Base-by-base conservation (phyloP, 768 basidiomycete genomes). In the Trametes cubensis region DNA sequence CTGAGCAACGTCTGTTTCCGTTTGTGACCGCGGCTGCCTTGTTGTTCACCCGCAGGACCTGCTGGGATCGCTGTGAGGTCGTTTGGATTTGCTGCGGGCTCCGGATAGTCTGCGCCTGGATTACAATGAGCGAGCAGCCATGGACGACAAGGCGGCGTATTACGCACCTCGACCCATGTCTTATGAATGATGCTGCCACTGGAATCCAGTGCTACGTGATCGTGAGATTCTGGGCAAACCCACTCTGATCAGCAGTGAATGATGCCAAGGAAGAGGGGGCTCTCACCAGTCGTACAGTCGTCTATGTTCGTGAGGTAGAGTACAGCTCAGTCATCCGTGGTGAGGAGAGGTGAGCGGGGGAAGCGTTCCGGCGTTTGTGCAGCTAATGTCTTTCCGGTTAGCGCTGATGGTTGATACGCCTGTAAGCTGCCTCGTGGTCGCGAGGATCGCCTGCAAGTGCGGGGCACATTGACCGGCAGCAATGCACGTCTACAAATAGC, bases 1-100 rank as follows among this genome's bases (percentile, higher is more conserved):
- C 76, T 81, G 41, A 80, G 71, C 48, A 83, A 68, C 7, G 82
- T 81, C 65, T 82, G 79, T 66, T 76, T 82, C 58, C 81, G 76
- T 61, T 70, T 71, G 50, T 56, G 67, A 30, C 58, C 62, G 4
- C 58, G 56, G 14, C 45, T 40, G 6, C 58, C 58, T 18, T 66
- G 48, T 55, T 55, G 61, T 14, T 57, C 54, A 18, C 54, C 52
- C 17, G 61, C 49, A 21, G 64, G 51, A 21, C 40, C 61, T 0
- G 49, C 50, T 4, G 62, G 62, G 4, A 69, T 51, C 48, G 60
- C 56, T 11, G 66, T 65, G 20, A 69, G 55, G 63, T 68, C 67
- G 41, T 66, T 64, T 4, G 66, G 68, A 46, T 60, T 61, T 6
- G 60, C 60, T 3, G 64, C 25, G 17, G 30, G 30, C 17, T 58